Base-by-base conservation (phyloP, 495 filamentous ascomycete species). In the Evansstolkia leycettana region DNA sequence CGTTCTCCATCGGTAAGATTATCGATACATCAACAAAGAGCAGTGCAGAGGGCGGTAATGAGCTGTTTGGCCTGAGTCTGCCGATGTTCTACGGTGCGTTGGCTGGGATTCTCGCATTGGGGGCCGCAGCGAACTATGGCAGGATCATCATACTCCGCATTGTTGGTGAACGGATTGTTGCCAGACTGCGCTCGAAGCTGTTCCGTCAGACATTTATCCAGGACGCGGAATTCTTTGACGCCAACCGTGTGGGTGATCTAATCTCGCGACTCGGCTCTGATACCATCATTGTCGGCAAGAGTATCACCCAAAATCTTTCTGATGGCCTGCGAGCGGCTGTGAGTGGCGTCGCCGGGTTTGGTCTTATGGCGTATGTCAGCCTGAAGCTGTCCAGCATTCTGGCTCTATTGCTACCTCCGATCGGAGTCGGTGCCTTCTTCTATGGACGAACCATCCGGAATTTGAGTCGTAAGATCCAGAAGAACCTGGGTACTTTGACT, bases 191-290 rank as follows among this genome's bases (percentile, higher is more conserved):
- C 27, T 89, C 87, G 7, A 80, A 82, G 55, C 76, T 98, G 14
- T 98, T 90, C 64, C 73, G 84, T 34, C 73, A 80, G 47, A 96
- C 90, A 0, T 90, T 92, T 40, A 64, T 86, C 14, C 90, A 98
- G 50, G 86, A 98, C 55, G 92, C 92, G 38, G 90, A 98, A 51
- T 98, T 98, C 65, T 98, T 96, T 53, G 90, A 98, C 52, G 90
- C 90, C 25, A 98, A 98, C 60, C 72, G 92, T 13, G 86, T 94
- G 25, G 90, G 90, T 43, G 90, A 98, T 52, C 61, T 98, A 45
- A 94, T 96, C 47, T 95, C 89, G 31, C 76, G 90, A 10, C 76
- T 98, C 14, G 84, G 87, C 47, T 94, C 87, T 7, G 90, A 98
- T 52, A 95, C 90, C 1, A 81, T 96, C 44, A 88, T 98, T 43